Evolutionary conservation across 2,329 filamentous ascomycete species (phyloP).

Genomic region (Zasmidium citrigriseum): DNA sequence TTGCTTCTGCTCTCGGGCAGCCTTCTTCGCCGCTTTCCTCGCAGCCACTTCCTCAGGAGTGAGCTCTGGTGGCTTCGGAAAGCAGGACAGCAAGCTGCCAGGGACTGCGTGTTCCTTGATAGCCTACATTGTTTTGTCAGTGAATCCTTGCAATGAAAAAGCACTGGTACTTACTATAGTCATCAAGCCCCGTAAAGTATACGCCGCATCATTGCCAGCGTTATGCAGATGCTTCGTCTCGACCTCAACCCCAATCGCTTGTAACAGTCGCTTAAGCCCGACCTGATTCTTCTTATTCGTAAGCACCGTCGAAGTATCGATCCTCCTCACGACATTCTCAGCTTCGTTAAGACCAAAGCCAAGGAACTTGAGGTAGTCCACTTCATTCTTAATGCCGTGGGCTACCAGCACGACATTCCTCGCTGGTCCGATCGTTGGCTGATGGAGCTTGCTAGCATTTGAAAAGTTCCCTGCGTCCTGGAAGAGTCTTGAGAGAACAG

Average conservation of each 20-base stretch:
- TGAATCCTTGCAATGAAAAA: not conserved
- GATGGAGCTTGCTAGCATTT: not conserved
- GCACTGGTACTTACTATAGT: not conserved
- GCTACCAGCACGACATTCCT: constrained; percentile 72
- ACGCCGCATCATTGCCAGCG: constrained; percentile 22
- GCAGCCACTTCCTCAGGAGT: not conserved
- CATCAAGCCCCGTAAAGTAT: constrained; percentile 19
- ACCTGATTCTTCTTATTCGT: constrained; percentile 57
- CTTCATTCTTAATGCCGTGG: constrained; percentile 70
- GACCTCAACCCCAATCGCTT: constrained; percentile 60
- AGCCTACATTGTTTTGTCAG: not conserved
- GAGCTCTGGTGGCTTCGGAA: not conserved
- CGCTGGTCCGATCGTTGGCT: constrained; percentile 35
- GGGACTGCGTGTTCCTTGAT: not conserved
- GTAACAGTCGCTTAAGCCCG: constrained; percentile 55
- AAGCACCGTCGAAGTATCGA: constrained; percentile 63
- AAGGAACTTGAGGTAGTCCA: constrained; percentile 65
- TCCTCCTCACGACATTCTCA: constrained; percentile 50
- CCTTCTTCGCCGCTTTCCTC: not conserved
- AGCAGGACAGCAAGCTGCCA: not conserved
- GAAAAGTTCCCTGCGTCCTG: constrained; percentile 41
- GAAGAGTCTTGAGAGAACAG: constrained; percentile 55
- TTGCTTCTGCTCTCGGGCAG: no score
- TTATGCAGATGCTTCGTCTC: constrained; percentile 15
- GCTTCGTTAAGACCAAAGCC: constrained; percentile 61